A percentile compares a stretch with the other conserved stretches of the same genome.
phyloP scores from a whole-genome alignment of 805 yeast genomes.

The Kregervanrija fluxuum region DNA sequence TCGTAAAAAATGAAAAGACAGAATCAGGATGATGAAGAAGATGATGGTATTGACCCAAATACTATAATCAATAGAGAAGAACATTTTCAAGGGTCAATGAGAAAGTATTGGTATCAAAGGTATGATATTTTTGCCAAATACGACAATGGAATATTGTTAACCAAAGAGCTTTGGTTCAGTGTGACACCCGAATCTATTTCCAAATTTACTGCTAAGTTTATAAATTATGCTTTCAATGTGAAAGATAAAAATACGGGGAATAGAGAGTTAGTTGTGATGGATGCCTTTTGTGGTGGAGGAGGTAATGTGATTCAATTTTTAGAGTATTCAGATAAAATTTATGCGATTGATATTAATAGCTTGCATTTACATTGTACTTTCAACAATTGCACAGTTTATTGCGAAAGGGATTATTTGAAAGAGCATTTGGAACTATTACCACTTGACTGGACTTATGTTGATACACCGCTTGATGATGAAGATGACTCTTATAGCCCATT shows the following conservation, averaged over 20 bases:
- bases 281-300: constrained; percentile 82
- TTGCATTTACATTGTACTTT: constrained; percentile 58
- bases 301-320: constrained; percentile 80
- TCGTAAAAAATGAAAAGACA: not conserved
- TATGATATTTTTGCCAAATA: constrained; percentile 50
- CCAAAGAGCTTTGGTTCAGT: constrained; percentile 73
- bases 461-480: constrained; percentile 11
- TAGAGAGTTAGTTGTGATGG: constrained; percentile 55
- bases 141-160: constrained; percentile 63
- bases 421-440: constrained; percentile 40
- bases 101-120: constrained; percentile 57
- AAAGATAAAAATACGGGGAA: constrained; percentile 69
- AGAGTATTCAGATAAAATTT: constrained; percentile 42
- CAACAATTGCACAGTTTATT: constrained; percentile 59
- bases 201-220: constrained; percentile 44
- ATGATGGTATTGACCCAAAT: constrained; percentile 3
- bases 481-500: constrained; percentile 5
- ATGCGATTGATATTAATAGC: constrained; percentile 56
- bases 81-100: constrained; percentile 15
- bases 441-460: constrained; percentile 38
- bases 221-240: constrained; percentile 70
- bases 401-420: constrained; percentile 29
- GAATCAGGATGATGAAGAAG: constrained; percentile 1
- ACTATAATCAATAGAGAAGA: constrained; percentile 4
- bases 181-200: constrained; percentile 82